Conservation (phyloP, 345 rosid species). For the Anastatica hierochuntica region DNA sequence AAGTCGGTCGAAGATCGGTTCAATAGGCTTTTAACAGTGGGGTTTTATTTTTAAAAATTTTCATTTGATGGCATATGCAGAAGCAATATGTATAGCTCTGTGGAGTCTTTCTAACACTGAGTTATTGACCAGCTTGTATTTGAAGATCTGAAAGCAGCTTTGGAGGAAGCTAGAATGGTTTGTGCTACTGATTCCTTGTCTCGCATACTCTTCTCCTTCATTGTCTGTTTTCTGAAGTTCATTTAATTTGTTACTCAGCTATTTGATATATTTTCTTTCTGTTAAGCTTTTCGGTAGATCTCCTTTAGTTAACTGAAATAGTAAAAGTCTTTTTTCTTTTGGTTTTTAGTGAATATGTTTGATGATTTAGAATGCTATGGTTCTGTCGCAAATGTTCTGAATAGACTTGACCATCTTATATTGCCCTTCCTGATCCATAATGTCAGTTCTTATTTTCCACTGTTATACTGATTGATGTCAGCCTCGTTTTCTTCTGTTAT, state of each 20-base stretch:
- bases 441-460: not conserved
- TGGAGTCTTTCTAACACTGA: constrained; percentile 20
- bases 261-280: not conserved
- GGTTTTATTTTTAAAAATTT: constrained; percentile 4
- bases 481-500: constrained; percentile 3
- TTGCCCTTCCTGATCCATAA: not conserved
- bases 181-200: constrained; percentile 19
- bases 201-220: constrained; percentile 9
- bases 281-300: not conserved
- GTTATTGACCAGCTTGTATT: constrained; percentile 62
- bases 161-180: constrained; percentile 94
- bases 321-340: not conserved
- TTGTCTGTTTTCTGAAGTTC: constrained; percentile 4
- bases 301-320: not conserved
- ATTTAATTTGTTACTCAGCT: constrained; percentile 9
- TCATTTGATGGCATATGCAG: constrained; percentile 7
- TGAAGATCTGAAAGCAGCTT: constrained; percentile 88
- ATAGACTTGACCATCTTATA: not conserved
- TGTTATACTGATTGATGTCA: not conserved
- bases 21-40: constrained; percentile 73
- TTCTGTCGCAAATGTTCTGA: not conserved
- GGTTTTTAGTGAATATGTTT: not conserved
- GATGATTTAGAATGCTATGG: constrained; percentile 2
- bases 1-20: constrained; percentile 86
- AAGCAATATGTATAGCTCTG: constrained; percentile 1